Conservation (phyloP, 1,139 yeast species). For the Pichia sp. region DNA sequence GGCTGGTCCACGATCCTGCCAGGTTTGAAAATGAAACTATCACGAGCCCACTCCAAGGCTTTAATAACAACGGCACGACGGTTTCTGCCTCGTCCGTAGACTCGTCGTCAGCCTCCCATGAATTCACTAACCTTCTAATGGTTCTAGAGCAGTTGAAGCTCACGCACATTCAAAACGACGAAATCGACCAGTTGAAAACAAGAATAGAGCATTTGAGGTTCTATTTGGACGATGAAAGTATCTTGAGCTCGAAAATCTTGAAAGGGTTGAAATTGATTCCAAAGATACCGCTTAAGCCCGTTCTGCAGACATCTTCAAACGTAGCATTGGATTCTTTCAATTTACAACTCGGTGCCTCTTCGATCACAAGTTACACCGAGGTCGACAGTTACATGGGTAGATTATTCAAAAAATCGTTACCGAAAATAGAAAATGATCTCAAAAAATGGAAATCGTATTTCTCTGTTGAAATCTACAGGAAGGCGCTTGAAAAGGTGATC, state of each 20-base stretch:
- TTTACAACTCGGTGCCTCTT: conserved; percentile 15
- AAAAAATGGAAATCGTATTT: conserved; percentile 10
- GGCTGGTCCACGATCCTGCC: background rate
- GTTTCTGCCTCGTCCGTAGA: background rate
- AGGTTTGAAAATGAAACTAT: background rate
- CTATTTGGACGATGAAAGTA: conserved; percentile 14
- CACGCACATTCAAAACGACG: conserved; percentile 15
- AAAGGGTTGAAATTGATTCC: conserved; percentile 6
- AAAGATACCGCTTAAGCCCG: conserved; percentile 2
- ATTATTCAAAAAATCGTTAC: conserved; percentile 12
- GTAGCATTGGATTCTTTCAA: conserved; percentile 7
- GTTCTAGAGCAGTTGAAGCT: conserved; percentile 13
- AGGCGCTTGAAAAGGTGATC: conserved; percentile 14
- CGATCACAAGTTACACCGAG: conserved; percentile 12
- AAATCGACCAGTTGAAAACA: conserved; percentile 13
- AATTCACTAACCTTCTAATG: conserved; percentile 10
- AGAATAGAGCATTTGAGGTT: conserved; percentile 14
- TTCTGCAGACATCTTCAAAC: conserved; percentile 4
- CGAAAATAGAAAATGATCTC: conserved; percentile 14
- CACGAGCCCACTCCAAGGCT: background rate
- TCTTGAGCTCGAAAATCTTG: conserved; percentile 9
- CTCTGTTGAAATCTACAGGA: conserved; percentile 13
- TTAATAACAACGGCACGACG: background rate
- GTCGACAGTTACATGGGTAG: conserved; percentile 12
- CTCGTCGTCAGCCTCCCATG: background rate